These are phyloP conservation scores for Comarum palustre DNA, from an alignment of 306 rosid species.

Conservation along the genomic window DNA sequence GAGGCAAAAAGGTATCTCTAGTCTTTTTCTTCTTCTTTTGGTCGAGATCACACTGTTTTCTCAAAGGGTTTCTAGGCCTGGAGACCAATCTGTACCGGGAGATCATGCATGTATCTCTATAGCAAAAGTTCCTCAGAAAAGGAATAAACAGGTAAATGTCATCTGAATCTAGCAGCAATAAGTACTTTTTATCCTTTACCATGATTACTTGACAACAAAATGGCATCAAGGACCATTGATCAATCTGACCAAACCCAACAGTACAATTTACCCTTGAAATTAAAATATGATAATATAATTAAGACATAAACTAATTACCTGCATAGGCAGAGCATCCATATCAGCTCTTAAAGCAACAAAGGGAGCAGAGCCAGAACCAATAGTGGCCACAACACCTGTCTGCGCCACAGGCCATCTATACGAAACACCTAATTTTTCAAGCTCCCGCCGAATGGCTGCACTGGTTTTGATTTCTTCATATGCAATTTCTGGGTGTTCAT, in stretches of 20 bases:
- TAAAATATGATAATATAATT: background rate
- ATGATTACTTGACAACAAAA: background rate
- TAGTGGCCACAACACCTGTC: slow-evolving; percentile 70
- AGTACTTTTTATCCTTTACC: background rate
- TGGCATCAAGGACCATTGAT: background rate
- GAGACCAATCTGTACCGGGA: too few species aligned
- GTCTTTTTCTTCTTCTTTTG: too few species aligned
- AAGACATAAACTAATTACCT: slow-evolving; percentile 39
- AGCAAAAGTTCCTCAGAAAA: background rate
- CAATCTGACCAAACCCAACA: background rate
- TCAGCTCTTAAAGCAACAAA: slow-evolving; percentile 88
- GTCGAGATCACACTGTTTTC: too few species aligned
- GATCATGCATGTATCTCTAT: background rate
- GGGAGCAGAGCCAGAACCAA: slow-evolving; percentile 80
- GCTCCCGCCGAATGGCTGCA: slow-evolving; percentile 61
- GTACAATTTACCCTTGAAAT: background rate
- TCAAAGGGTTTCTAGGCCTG: too few species aligned
- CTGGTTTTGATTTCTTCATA: slow-evolving; percentile 72
- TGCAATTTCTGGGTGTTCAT: slow-evolving; percentile 78
- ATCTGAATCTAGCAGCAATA: background rate
- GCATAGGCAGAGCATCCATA: slow-evolving; percentile 92
- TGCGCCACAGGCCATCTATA: slow-evolving; percentile 80
- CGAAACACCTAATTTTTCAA: slow-evolving; percentile 50
- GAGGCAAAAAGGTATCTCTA: background rate
- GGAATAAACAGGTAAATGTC: background rate